phyloP scores from a whole-genome alignment of 169 alveolate genomes.

The Cryptosporidium ryanae region DNA sequence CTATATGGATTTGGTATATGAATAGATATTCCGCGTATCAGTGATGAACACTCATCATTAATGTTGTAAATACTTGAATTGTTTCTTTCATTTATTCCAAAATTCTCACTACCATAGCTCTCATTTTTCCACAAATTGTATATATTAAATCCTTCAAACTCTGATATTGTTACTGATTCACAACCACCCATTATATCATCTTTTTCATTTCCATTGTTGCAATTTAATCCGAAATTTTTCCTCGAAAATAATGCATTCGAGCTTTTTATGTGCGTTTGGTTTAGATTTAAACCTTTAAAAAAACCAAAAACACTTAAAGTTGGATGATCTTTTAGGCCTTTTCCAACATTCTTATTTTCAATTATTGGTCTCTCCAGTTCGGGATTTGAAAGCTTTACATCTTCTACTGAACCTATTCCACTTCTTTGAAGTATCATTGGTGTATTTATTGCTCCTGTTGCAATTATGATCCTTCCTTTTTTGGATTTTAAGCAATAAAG shows the following conservation, averaged over 20 bases:
- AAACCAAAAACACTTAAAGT: slow-evolving; percentile 38
- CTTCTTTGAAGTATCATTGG: slow-evolving; percentile 73
- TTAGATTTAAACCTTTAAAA: slow-evolving; percentile 16
- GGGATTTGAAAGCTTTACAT: slow-evolving; percentile 26
- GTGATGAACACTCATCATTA: slow-evolving; percentile 17
- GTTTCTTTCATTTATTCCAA: background rate
- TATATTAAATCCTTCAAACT: slow-evolving; percentile 57
- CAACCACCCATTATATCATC: slow-evolving; percentile 58
- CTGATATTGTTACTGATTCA: slow-evolving; percentile 58
- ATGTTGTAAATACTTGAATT: background rate
- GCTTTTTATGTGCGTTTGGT: slow-evolving; percentile 4
- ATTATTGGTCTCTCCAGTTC: slow-evolving; percentile 27
- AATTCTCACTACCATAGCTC: background rate
- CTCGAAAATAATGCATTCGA: slow-evolving; percentile 57
- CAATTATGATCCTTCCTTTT: slow-evolving; percentile 19
- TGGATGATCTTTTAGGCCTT: slow-evolving; percentile 49
- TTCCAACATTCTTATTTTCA: slow-evolving; percentile 37
- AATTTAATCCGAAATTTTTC: slow-evolving; percentile 22
- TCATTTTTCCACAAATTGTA: slow-evolving; percentile 5
- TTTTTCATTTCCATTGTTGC: slow-evolving; percentile 5
- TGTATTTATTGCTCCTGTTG: slow-evolving; percentile 64
- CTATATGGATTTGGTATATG: slow-evolving; percentile 58
- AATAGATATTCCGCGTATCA: slow-evolving; percentile 49
- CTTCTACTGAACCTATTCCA: slow-evolving; percentile 46
- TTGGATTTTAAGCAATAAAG: slow-evolving; percentile 20